Base-by-base conservation (phyloP, 441 rosid genomes). In the Gossypium davidsonii region DNA sequence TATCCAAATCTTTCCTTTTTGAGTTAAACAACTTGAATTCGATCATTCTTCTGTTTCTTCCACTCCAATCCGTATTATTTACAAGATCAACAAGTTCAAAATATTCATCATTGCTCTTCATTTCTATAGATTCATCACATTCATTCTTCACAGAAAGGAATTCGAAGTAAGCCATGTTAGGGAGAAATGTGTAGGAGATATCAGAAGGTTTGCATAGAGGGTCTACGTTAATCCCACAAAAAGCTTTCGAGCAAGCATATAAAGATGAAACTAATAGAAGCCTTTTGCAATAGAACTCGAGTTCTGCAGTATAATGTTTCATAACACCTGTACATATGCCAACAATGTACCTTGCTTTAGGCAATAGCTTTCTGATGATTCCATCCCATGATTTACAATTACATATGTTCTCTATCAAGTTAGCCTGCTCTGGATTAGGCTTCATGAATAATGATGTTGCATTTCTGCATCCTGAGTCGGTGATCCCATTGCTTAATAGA, bases 191-290 rank as follows among this genome's bases (percentile, higher is more conserved):
- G 71, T 91, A 90, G 7, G 93, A 85, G 25, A 87, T 93, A 52
- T 90, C 90, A 25, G 75, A 83, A 61, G 97, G 92, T 9, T 83
- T 59, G 76, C 92, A 73, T 7, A 85, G 39, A 11, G 95, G 95
- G 60, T 87, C 79, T 1, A 90, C 74, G 57, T 91, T 91, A 79
- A 91, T 80, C 62, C 95, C 93, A 1, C 86, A 86, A 39, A 80
- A 83, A 58, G 92, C 86, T 78, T 91, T 93, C 26, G 95, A 88
- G 57, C 91, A 91, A 28, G 89, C 92, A 76, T 88, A 92, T 83
- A 85, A 84, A 7, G 85, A 84, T 28, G 92, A 92, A 76, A 89
- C 78, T 18, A 92, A 74, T 59, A 93, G 96, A 73, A 90, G 82
- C 58, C 88, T 91, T n/a, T 83, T 72, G 18, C 89, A 80, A 67